Evolutionary conservation across 345 rosid genomes (phyloP), one percentile per base, ranked within the genome.

Genomic region (Toxicodendron radicans): DNA sequence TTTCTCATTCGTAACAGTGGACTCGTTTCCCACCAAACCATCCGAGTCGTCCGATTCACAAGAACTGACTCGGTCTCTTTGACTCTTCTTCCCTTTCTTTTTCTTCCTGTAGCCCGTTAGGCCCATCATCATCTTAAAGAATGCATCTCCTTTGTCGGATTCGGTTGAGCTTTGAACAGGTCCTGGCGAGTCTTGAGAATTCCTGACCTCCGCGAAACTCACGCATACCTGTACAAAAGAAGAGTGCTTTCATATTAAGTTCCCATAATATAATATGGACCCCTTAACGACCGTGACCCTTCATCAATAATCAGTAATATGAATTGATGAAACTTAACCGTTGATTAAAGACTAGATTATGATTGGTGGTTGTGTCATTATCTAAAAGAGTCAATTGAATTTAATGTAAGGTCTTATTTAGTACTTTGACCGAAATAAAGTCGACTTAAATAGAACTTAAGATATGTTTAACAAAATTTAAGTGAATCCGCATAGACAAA

Each of bases 121-220:
- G 13, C 68, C 68, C 38, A 41, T 66, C 46, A 66, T 46, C 6
- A 45, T 10, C 51, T 66, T 65, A 48, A 70, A 57, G 38, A 75
- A 45, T 7, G 78, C 77, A 30, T 78, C 79, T 35, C 65, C 76
- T 46, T 75, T 46, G 11, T 70, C 74, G 1, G 74, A 64, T 61
- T 59, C 67, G 27, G 65, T 51, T 49, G 73, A 32, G 66, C 68
- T 81, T 57, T 73, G 79, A 61, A 64, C 70, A 0, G 35, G 17
- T 58, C 43, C 72, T n/a, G 68, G 5, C 18, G 67, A 27, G 23
- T 78, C 83, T 5, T 45, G 4, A 2, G 53, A 48, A 61, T 53
- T 56, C 52, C 83, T 82, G 30, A 77, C 78, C 79, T 79, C 83
- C 9, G 80, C 74, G 27, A 82, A 82, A 63, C 82, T 77, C 24